Evolutionary conservation across 2,329 filamentous ascomycete genomes (phyloP), one percentile per base, ranked within the genome.

Genomic region (Pestalotiopsis sp.): DNA sequence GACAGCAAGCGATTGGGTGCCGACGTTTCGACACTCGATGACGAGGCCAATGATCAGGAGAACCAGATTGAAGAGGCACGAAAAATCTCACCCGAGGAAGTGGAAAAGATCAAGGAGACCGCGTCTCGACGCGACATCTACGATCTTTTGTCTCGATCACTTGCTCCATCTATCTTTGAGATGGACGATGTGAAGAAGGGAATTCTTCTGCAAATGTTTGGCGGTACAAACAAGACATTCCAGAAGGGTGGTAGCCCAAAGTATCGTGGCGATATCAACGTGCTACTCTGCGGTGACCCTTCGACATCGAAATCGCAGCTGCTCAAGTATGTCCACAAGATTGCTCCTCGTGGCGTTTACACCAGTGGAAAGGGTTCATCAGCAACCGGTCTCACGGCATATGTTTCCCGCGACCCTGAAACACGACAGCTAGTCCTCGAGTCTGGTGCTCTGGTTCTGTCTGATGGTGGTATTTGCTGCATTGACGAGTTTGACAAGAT

Each of bases 141-240:
- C 79, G 95, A 99, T 25, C 88, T 99, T 27, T 89, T 99, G 4
- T 89, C 96, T 20, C 90, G 95, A 49, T 98, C 95, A 1, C 85
- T 99, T 36, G 96, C 96, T 2, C 96, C 96, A 14, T 98, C 95
- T 69, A 92, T 99, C 76, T 98, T 97, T 83, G 96, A 99, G 81
- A 93, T 97, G 91, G 96, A 99, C 74, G 96, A 99, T 76, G 94
- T 98, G 62, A 99, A 99, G 86, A 99, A 99, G 83, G 96, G 96
- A 12, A 98, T 99, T 71, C 85, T 99, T 12, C 90, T 99, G 4
- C 96, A 99, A 77, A 89, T 99, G 56, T 99, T 99, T 78, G 95
- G 96, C 49, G 96, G 96, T 68, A 97, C 96, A 41, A 99, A 99
- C 85, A 99, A 99, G 83, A 94, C 93, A 0, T 99, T 99, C 80